phyloP scores from a whole-genome alignment of 2,329 filamentous ascomycete genomes.

The Mycosphaerella sp. region DNA sequence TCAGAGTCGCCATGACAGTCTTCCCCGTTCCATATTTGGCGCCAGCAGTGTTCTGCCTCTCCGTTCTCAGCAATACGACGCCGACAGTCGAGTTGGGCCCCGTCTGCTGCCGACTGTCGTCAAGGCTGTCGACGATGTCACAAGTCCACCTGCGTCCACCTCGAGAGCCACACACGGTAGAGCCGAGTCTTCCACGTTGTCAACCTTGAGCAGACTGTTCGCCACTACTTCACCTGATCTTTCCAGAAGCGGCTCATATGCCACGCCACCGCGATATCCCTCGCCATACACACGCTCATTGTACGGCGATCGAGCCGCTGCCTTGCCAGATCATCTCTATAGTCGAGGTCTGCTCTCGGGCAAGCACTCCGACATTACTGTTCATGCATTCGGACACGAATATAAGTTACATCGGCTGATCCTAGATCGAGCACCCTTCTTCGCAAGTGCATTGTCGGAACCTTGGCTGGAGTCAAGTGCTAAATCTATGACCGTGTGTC shows the following conservation, averaged over 20 bases:
- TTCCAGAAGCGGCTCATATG: slow-evolving; percentile 41
- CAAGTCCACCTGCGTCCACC: slow-evolving; percentile 35
- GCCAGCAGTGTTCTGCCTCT: slow-evolving; percentile 11
- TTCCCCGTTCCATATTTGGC: slow-evolving; percentile 21
- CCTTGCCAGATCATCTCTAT: slow-evolving; percentile 48
- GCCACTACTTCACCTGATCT: slow-evolving; percentile 35
- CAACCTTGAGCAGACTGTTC: slow-evolving; percentile 43
- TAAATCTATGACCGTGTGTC: slow-evolving; percentile 48
- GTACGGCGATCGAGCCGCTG: slow-evolving; percentile 25
- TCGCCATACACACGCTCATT: slow-evolving; percentile 20
- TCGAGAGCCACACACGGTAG: slow-evolving; percentile 23
- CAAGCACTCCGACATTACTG: slow-evolving; percentile 49
- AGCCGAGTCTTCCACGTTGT: slow-evolving; percentile 38
- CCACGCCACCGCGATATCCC: slow-evolving; percentile 20
- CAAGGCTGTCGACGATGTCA: slow-evolving; percentile 47
- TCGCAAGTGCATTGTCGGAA: slow-evolving; percentile 48
- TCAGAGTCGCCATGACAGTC: slow-evolving; percentile 19
- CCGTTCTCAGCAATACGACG: slow-evolving; percentile 13
- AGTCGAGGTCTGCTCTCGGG: slow-evolving; percentile 48
- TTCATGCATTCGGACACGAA: slow-evolving; percentile 47
- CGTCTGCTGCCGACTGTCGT: slow-evolving; percentile 38
- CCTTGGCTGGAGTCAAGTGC: slow-evolving; percentile 51
- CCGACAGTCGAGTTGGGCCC: slow-evolving; percentile 9
- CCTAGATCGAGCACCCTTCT: slow-evolving; percentile 52
- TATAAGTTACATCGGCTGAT: slow-evolving; percentile 51